These are phyloP conservation scores for Debaryomyces subglobosus DNA, from an alignment of 1,139 yeast species.

Conservation along the genomic window DNA sequence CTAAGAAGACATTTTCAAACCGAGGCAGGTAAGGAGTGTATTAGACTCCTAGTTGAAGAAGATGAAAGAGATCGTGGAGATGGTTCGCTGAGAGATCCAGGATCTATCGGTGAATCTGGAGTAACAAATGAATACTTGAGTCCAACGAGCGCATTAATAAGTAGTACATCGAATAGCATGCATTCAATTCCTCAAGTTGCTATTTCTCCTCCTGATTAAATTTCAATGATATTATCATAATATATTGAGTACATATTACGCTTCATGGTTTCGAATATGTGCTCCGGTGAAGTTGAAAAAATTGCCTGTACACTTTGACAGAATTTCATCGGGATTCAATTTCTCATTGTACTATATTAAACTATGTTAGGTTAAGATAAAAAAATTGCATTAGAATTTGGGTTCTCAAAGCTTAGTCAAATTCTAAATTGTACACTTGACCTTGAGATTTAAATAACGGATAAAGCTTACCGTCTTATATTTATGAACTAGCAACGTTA, in stretches of 20 bases:
- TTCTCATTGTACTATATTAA: not conserved
- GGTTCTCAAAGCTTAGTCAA: not conserved
- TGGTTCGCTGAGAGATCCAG: constrained; percentile 5
- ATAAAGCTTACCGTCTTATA: not conserved
- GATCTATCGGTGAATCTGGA: not conserved
- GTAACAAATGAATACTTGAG: constrained; percentile 17
- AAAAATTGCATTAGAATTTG: not conserved
- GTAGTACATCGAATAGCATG: constrained; percentile 11
- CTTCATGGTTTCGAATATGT: not conserved
- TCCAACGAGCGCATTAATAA: constrained; percentile 16
- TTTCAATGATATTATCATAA: not conserved
- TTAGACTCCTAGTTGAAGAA: constrained; percentile 72
- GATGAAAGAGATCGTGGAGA: constrained; percentile 34
- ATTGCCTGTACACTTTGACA: not conserved
- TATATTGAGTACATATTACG: not conserved
- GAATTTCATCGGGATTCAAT: not conserved
- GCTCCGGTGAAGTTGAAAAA: not conserved
- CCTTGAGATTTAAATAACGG: not conserved
- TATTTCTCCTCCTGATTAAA: constrained; percentile 41
- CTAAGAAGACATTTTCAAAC: constrained; percentile 91
- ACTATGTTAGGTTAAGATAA: not conserved
- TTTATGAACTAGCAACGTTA: not conserved
- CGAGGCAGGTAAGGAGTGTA: constrained; percentile 88
- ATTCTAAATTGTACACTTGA: not conserved
- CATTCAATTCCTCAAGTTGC: constrained; percentile 36